Evolutionary conservation across 257 asterid genomes (phyloP).

Genomic region (Nicotiana paniculata): DNA sequence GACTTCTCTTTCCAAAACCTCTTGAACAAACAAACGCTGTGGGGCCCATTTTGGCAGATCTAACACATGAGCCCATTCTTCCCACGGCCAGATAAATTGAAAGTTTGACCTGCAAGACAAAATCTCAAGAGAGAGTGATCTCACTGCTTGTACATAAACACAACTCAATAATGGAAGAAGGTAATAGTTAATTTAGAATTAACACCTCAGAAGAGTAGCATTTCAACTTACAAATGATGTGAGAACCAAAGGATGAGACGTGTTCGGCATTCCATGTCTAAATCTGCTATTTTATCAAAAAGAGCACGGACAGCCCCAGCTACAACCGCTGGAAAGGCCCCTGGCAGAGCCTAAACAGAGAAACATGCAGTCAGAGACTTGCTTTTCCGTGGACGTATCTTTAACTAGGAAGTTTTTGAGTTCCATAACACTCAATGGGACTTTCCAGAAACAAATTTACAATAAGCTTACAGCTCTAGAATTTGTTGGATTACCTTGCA

Average conservation of each 20-base stretch:
- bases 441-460: neutral
- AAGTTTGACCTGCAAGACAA: conserved; percentile 75
- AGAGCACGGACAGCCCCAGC: conserved; percentile 99
- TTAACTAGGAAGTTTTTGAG: neutral
- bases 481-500: conserved; percentile 62
- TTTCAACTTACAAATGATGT: conserved; percentile 82
- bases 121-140: conserved; percentile 5
- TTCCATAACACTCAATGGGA: neutral
- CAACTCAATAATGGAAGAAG: neutral
- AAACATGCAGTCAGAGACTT: neutral
- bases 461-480: neutral
- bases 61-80: conserved; percentile 91
- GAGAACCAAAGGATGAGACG: conserved; percentile 99
- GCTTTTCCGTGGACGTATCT: neutral
- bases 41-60: conserved; percentile 99
- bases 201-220: neutral
- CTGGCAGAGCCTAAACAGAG: conserved; percentile 86
- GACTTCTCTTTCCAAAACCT: conserved; percentile 96
- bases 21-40: conserved; percentile 91
- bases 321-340: conserved; percentile 97
- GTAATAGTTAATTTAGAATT: neutral
- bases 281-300: conserved; percentile 79
- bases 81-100: conserved; percentile 99
- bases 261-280: conserved; percentile 95
- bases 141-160: neutral